Percentiles rank a stretch among this genome's conserved stretches.
phyloP scores from a whole-genome alignment of 108 stramenopile genomes.

The Cylindrotheca fusiformis region DNA sequence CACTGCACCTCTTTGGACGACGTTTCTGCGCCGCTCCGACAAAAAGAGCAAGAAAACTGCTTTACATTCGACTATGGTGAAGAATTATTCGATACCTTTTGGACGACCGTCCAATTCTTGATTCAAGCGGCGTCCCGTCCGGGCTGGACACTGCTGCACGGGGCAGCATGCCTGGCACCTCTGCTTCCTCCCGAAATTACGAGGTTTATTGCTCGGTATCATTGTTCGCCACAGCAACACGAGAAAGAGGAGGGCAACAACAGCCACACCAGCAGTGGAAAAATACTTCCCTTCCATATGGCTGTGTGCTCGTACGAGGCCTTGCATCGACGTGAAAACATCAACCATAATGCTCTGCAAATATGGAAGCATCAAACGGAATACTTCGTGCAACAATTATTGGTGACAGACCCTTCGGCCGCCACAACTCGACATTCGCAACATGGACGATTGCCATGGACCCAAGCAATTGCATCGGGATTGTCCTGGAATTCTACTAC shows the following conservation, averaged over 20 bases:
- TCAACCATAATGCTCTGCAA: neutral
- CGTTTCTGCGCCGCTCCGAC: too few relatives aligned
- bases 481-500: neutral
- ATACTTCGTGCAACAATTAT: neutral
- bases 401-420: neutral
- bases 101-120: neutral
- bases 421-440: neutral
- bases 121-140: neutral
- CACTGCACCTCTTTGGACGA: too few relatives aligned
- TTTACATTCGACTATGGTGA: too few relatives aligned
- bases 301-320: neutral
- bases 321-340: neutral
- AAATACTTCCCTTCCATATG: too few relatives aligned
- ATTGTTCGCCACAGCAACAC: too few relatives aligned
- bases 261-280: too few relatives aligned
- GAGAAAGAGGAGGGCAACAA: too few relatives aligned
- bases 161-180: neutral
- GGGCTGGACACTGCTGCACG: neutral
- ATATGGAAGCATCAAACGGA: neutral
- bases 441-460: neutral
- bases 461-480: neutral
- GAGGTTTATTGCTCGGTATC: neutral
- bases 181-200: neutral
- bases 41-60: too few relatives aligned
- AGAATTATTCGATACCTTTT: neutral